phyloP scores from a whole-genome alignment of 2,329 filamentous ascomycete genomes.

The Aspergillus sp. region DNA sequence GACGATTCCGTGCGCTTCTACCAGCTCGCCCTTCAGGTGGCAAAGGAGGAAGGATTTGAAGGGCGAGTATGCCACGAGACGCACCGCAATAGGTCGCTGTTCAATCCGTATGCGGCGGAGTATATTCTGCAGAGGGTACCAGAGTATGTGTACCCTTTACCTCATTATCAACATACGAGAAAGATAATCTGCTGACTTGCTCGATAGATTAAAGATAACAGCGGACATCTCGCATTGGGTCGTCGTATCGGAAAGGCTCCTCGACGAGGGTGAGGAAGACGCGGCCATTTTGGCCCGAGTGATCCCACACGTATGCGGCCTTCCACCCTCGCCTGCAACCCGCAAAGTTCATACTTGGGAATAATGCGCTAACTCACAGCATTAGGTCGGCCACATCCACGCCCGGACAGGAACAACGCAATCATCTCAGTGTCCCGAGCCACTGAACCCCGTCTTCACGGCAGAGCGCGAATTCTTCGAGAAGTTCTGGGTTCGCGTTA shows the following conservation, averaged over 20 bases:
- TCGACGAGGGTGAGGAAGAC: constrained; percentile 27
- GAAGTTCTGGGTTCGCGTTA: constrained; percentile 25
- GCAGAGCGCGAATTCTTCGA: constrained; percentile 40
- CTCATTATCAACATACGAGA: background rate
- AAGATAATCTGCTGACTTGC: background rate
- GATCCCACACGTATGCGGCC: constrained; percentile 32
- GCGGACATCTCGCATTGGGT: constrained; percentile 33
- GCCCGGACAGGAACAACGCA: constrained; percentile 43
- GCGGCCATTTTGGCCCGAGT: constrained; percentile 26
- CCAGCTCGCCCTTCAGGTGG: constrained; percentile 34
- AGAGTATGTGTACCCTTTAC: constrained; percentile 24
- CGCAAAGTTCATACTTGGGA: no score
- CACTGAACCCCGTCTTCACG: constrained; percentile 34
- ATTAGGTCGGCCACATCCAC: constrained; percentile 41
- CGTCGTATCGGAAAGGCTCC: constrained; percentile 26
- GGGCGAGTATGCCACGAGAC: constrained; percentile 40
- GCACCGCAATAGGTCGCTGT: constrained; percentile 39
- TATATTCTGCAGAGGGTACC: constrained; percentile 37
- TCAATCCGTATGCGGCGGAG: constrained; percentile 35
- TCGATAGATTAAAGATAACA: constrained; percentile 24
- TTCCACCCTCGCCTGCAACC: background rate
- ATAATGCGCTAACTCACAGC: background rate
- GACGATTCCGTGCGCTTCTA: constrained; percentile 42
- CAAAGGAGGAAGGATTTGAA: constrained; percentile 35
- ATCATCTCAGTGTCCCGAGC: constrained; percentile 43